These are phyloP conservation scores for Fusarium graminum DNA, from an alignment of 2,329 filamentous ascomycete genomes.

Conservation along the genomic window DNA sequence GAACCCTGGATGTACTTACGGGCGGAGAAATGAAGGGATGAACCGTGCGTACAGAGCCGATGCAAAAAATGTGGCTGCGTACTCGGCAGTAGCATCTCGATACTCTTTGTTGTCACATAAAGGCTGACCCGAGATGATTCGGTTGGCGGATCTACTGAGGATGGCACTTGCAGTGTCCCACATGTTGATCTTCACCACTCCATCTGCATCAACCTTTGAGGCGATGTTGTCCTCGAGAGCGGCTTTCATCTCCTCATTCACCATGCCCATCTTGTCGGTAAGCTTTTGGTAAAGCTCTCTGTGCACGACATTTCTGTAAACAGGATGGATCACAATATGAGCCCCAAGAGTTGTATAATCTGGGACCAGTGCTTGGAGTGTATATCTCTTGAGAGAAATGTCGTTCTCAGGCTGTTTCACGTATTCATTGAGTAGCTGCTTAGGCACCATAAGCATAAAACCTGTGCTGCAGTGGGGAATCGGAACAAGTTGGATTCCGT, in stretches of 20 bases:
- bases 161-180: constrained; percentile 30
- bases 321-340: constrained; percentile 29
- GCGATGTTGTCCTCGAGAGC: constrained; percentile 20
- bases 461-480: constrained; percentile 32
- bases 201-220: constrained; percentile 12
- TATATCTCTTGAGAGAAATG: constrained; percentile 34
- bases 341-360: constrained; percentile 29
- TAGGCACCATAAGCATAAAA: constrained; percentile 33
- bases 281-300: constrained; percentile 31
- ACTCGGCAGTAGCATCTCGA: constrained; percentile 27
- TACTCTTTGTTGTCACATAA: constrained; percentile 31
- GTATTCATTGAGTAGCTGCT: constrained; percentile 29
- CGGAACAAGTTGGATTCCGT: constrained; percentile 24
- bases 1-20: constrained; percentile 4
- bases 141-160: constrained; percentile 33
- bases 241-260: constrained; percentile 30
- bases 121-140: constrained; percentile 33
- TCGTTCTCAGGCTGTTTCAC: constrained; percentile 30
- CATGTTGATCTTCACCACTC: constrained; percentile 26
- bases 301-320: constrained; percentile 33
- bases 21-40: constrained; percentile 32
- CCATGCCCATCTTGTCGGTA: constrained; percentile 27
- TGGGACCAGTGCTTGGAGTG: constrained; percentile 23
- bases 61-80: constrained; percentile 30
- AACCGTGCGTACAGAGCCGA: constrained; percentile 31